Conservation (phyloP, 2,329 filamentous ascomycete genomes). For the Colletotrichum filicis region DNA sequence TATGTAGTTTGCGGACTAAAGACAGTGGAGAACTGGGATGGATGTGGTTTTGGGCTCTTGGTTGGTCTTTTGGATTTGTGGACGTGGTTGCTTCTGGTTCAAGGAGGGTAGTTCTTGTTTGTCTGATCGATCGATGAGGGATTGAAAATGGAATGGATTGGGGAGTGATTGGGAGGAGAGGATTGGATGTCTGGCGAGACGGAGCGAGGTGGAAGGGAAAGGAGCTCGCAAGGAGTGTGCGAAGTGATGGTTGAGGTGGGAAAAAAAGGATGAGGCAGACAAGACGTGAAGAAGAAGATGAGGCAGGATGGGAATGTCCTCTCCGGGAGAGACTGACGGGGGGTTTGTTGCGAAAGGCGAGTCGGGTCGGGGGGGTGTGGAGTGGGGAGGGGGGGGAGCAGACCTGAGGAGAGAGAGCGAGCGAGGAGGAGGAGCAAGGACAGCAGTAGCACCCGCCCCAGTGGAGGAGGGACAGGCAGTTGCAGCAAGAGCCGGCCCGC, state of each 20-base stretch:
- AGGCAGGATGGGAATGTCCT: constrained; percentile 37
- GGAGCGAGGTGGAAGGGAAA: constrained; percentile 34
- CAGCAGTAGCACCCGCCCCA: constrained; percentile 1
- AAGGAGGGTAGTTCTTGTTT: constrained; percentile 33
- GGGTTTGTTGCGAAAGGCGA: constrained; percentile 35
- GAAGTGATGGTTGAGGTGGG: constrained; percentile 35
- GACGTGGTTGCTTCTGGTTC: constrained; percentile 22
- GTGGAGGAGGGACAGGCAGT: constrained; percentile 24
- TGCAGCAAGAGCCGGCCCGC: not conserved
- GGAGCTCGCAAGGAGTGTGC: constrained; percentile 37
- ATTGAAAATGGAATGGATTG: constrained; percentile 28
- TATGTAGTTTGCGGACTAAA: constrained; percentile 35
- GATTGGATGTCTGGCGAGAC: constrained; percentile 29
- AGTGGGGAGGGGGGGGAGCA: constrained; percentile 20
- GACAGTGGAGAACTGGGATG: constrained; percentile 37
- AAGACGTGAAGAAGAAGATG: constrained; percentile 35
- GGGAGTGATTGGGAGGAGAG: constrained; percentile 14
- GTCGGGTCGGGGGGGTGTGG: constrained; percentile 30
- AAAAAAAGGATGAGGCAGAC: constrained; percentile 35
- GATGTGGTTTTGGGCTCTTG: constrained; percentile 32
- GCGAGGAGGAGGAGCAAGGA: constrained; percentile 16
- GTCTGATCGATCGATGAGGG: constrained; percentile 29
- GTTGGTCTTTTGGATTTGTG: constrained; percentile 28
- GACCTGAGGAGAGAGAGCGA: not conserved
- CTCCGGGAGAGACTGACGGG: constrained; percentile 33